A percentile compares a stretch with the other conserved stretches of the same genome.
Evolutionary conservation across 768 basidiomycete species (phyloP).

Genomic region (Leccinellum rugosiceps): DNA sequence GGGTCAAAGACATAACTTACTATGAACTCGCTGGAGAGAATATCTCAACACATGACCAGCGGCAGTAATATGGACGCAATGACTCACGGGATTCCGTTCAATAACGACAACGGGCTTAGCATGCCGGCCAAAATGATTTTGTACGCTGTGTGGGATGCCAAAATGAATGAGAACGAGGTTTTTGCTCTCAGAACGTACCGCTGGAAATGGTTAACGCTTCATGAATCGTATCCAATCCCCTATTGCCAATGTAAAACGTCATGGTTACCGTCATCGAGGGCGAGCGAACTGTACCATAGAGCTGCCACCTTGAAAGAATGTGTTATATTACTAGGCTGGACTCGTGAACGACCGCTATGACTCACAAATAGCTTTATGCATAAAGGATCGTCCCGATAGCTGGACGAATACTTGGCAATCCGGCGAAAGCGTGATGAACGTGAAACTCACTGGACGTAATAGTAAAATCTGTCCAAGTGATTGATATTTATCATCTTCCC

Average conservation of each 20-base stretch:
- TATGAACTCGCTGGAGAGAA: conserved; percentile 2
- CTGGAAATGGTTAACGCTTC: conserved; percentile 7
- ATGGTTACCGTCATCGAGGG: neutral
- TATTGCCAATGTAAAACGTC: conserved; percentile 1
- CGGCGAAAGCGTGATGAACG: neutral
- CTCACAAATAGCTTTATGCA: conserved; percentile 14
- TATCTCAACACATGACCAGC: neutral
- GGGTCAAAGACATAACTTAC: neutral
- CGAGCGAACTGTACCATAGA: conserved; percentile 2
- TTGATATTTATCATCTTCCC: neutral
- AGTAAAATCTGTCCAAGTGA: neutral
- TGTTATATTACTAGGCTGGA: neutral
- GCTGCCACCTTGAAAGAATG: conserved; percentile 4
- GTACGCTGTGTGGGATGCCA: neutral
- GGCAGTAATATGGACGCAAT: neutral
- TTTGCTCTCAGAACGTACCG: neutral
- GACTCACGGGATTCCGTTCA: conserved; percentile 3
- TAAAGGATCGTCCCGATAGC: conserved; percentile 5
- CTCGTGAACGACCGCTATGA: neutral
- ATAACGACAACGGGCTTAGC: neutral
- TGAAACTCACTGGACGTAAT: conserved; percentile 1
- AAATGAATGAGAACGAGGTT: neutral
- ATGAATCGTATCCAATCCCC: conserved; percentile 11
- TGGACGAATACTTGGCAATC: neutral
- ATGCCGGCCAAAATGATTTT: conserved; percentile 6